These are phyloP conservation scores for Wolfiporia cocos DNA, from an alignment of 1,284 basidiomycete genomes.

Conservation along the genomic window DNA sequence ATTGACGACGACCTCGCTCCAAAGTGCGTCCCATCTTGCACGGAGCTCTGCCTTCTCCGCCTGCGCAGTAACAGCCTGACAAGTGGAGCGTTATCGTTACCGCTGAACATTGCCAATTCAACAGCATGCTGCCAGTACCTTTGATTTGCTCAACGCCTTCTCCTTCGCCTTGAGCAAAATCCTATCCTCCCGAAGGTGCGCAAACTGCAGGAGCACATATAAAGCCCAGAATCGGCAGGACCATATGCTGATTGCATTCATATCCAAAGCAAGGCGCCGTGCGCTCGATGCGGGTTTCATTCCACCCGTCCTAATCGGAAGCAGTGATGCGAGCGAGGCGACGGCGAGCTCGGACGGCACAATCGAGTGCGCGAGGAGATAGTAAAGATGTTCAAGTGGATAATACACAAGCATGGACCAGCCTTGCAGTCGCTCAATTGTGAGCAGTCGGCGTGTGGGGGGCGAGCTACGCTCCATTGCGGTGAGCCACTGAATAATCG, in stretches of 20 bases:
- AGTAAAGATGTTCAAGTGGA: slow-evolving; percentile 75
- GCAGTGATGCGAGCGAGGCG: slow-evolving; percentile 32
- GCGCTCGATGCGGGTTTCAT: slow-evolving; percentile 29
- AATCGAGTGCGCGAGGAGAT: slow-evolving; percentile 58
- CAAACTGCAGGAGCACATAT: slow-evolving; percentile 71
- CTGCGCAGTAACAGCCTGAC: slow-evolving; percentile 28
- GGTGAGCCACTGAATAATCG: slow-evolving; percentile 75
- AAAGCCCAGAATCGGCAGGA: slow-evolving; percentile 74
- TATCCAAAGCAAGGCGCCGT: slow-evolving; percentile 35
- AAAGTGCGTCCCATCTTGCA: slow-evolving; percentile 62
- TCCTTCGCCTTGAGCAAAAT: slow-evolving; percentile 49
- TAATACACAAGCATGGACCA: slow-evolving; percentile 83
- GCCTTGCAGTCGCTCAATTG: slow-evolving; percentile 76
- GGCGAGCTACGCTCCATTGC: slow-evolving; percentile 63
- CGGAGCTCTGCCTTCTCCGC: slow-evolving; percentile 51
- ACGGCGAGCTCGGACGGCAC: slow-evolving; percentile 48
- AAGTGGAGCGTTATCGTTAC: too few relatives aligned
- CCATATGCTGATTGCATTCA: slow-evolving; percentile 46
- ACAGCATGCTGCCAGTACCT: slow-evolving; percentile 27
- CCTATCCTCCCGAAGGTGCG: slow-evolving; percentile 63
- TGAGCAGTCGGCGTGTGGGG: slow-evolving; percentile 61
- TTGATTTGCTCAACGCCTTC: slow-evolving; percentile 50
- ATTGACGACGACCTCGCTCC: slow-evolving; percentile 72
- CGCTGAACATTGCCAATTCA: too few relatives aligned
- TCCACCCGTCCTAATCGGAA: slow-evolving; percentile 21